Evolutionary conservation across 2,329 filamentous ascomycete genomes (phyloP).

Genomic region (Simplicillium sp.): DNA sequence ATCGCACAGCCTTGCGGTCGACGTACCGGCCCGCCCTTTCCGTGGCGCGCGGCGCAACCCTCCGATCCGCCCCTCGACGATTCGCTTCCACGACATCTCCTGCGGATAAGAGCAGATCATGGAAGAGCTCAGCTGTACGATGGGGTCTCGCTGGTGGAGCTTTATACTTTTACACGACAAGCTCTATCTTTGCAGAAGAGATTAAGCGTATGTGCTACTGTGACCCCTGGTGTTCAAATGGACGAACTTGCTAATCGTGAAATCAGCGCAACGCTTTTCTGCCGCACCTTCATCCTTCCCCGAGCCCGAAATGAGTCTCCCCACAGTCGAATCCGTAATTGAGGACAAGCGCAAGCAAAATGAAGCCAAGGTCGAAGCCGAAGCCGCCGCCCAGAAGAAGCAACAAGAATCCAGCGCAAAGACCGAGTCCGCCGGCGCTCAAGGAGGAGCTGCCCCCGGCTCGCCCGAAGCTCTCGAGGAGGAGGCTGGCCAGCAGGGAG

Average conservation of each 20-base stretch:
- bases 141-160: constrained; percentile 68
- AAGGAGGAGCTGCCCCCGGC: constrained; percentile 14
- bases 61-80: constrained; percentile 33
- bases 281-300: constrained; percentile 41
- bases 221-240: not conserved
- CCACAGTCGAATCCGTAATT: constrained; percentile 58
- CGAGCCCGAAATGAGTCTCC: constrained; percentile 38
- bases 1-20: constrained; percentile 40
- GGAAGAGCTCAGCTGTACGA: constrained; percentile 67
- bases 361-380: constrained; percentile 17
- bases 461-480: constrained; percentile 56
- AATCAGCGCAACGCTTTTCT: constrained; percentile 15
- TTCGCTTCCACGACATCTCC: constrained; percentile 43
- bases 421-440: constrained; percentile 9
- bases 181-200: constrained; percentile 77
- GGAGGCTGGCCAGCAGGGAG: constrained; percentile 78
- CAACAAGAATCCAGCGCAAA: constrained; percentile 3
- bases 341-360: constrained; percentile 50
- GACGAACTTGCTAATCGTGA: not conserved
- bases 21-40: constrained; percentile 34
- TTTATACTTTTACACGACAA: constrained; percentile 93
- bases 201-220: constrained; percentile 50
- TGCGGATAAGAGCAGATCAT: constrained; percentile 62
- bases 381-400: constrained; percentile 13
- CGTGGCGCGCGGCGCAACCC: constrained; percentile 27